phyloP scores from a whole-genome alignment of 176 grass and related monocot species.

The Lolium rigidum region DNA sequence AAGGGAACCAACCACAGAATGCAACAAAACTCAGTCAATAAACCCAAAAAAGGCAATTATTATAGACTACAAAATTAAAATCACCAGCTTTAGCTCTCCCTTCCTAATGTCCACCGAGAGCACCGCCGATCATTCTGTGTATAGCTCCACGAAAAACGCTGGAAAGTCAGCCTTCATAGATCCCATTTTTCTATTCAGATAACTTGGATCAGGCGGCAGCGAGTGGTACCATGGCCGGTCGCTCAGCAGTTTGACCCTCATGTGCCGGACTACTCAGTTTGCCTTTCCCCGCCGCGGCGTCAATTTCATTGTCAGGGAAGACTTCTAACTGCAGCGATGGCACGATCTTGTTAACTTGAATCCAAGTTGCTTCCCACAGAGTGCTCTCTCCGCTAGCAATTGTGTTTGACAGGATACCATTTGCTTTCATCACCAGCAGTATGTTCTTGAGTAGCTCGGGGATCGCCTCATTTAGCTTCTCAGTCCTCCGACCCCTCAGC shows the following conservation, averaged over 20 bases:
- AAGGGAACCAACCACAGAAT: no score
- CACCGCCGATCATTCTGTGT: constrained; percentile 29
- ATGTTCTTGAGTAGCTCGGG: constrained; percentile 88
- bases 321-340: constrained; percentile 65
- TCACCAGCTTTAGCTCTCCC: constrained; percentile 11
- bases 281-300: not conserved
- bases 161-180: not conserved
- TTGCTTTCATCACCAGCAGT: constrained; percentile 86
- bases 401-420: constrained; percentile 56
- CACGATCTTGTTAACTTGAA: not conserved
- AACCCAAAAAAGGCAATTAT: no score
- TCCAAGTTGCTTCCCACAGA: constrained; percentile 85
- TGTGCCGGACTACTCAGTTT: not conserved
- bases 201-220: not conserved
- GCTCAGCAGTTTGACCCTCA: not conserved
- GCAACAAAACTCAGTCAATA: no score
- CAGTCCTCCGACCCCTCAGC: constrained; percentile 73
- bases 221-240: not conserved
- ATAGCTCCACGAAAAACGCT: constrained; percentile 1
- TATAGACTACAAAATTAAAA: no score
- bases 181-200: no score
- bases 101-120: constrained; percentile 34
- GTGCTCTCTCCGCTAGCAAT: constrained; percentile 45
- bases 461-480: constrained; percentile 82
- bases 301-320: constrained; percentile 60